phyloP scores from a whole-genome alignment of 306 rosid species.

The Trifolium dubium region DNA sequence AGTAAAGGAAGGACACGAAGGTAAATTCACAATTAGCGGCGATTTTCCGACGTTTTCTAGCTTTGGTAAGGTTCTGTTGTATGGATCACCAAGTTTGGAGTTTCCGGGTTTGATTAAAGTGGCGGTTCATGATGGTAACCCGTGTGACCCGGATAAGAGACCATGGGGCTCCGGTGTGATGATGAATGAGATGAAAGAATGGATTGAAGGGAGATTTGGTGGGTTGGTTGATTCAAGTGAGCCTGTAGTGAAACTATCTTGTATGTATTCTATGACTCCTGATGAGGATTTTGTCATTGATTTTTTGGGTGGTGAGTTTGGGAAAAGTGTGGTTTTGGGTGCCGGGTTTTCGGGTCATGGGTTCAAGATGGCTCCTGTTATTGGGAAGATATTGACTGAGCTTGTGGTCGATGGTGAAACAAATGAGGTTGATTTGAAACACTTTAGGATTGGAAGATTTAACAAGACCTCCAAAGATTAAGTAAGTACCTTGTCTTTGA shows the following conservation, averaged over 20 bases:
- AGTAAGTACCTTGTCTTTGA: background rate
- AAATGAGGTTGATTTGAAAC: slow-evolving; percentile 60
- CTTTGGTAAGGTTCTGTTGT: slow-evolving; percentile 45
- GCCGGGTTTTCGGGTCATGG: slow-evolving; percentile 97
- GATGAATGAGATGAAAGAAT: slow-evolving; percentile 53
- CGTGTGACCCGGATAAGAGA: slow-evolving; percentile 78
- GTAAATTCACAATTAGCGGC: slow-evolving; percentile 47
- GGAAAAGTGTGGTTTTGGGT: slow-evolving; percentile 73
- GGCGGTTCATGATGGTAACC: slow-evolving; percentile 65
- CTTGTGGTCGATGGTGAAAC: slow-evolving; percentile 63
- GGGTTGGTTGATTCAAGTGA: slow-evolving; percentile 65
- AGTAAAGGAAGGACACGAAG: slow-evolving; percentile 66
- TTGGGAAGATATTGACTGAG: slow-evolving; percentile 70
- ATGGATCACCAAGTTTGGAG: slow-evolving; percentile 84
- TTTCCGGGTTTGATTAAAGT: slow-evolving; percentile 83
- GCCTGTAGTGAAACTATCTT: slow-evolving; percentile 63
- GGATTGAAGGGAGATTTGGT: slow-evolving; percentile 55
- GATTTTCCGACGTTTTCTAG: slow-evolving; percentile 76
- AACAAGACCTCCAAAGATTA: background rate
- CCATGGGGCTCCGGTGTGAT: slow-evolving; percentile 62
- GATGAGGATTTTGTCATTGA: slow-evolving; percentile 85
- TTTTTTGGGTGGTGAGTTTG: slow-evolving; percentile 79
- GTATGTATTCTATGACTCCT: slow-evolving; percentile 87
- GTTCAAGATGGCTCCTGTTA: slow-evolving; percentile 83
- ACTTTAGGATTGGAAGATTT: slow-evolving; percentile 66